Evolutionary conservation across 164 flowering plant species (phyloP).

Genomic region (Annona cherimola): DNA sequence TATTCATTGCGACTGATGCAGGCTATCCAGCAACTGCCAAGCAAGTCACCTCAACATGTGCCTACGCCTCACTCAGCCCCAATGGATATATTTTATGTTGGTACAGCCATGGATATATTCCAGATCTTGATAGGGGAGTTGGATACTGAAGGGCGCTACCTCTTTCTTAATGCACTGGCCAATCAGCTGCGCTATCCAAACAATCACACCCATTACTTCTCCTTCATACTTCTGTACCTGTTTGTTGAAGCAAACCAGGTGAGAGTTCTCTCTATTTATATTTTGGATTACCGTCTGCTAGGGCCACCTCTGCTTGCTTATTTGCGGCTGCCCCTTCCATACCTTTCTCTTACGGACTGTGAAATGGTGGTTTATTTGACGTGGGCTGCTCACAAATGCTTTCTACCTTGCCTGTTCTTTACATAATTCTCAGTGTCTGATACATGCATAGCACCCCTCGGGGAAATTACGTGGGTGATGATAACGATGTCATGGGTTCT

Average conservation of each 20-base stretch:
- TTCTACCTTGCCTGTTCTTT: too few relatives aligned
- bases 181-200: constrained; percentile 97
- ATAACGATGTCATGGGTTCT: too few relatives aligned
- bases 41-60: constrained; percentile 37
- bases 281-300: neutral
- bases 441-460: too few relatives aligned
- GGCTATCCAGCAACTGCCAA: constrained; percentile 89
- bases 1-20: constrained; percentile 14
- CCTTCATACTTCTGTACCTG: constrained; percentile 77
- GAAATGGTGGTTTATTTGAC: too few relatives aligned
- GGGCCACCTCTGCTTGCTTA: too few relatives aligned
- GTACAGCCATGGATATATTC: constrained; percentile 80
- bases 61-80: constrained; percentile 39
- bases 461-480: too few relatives aligned
- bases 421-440: too few relatives aligned
- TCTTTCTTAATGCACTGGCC: constrained; percentile 87
- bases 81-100: constrained; percentile 51
- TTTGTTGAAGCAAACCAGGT: constrained; percentile 90
- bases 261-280: neutral
- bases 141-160: constrained; percentile 96
- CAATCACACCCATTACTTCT: constrained; percentile 93
- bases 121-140: constrained; percentile 64
- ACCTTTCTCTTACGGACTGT: too few relatives aligned
- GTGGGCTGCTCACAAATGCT: too few relatives aligned
- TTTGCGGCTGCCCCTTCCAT: too few relatives aligned